phyloP scores from a whole-genome alignment of 495 filamentous ascomycete species.

The Hypomontagnella submonticulosa region DNA sequence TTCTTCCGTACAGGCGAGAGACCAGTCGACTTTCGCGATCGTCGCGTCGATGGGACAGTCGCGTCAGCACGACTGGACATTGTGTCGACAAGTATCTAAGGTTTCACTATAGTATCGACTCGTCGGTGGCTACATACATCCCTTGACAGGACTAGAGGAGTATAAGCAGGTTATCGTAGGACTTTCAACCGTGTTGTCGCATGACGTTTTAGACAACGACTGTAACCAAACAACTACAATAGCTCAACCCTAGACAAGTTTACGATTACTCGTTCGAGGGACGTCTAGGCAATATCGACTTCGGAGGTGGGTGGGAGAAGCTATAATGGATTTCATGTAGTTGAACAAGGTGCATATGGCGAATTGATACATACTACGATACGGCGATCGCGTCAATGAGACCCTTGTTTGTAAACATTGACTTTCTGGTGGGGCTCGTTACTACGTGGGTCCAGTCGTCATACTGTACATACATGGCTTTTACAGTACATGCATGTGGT shows the following conservation, averaged over 20 bases:
- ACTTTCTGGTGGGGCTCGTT: conserved; percentile 24
- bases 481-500: no score
- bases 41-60: conserved; percentile 64
- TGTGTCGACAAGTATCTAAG: conserved; percentile 19
- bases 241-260: not conserved
- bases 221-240: not conserved
- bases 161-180: not conserved
- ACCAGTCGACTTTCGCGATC: conserved; percentile 82
- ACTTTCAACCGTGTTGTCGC: conserved; percentile 21
- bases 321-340: conserved; percentile 14
- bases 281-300: conserved; percentile 4
- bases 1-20: conserved; percentile 64
- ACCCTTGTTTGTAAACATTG: conserved; percentile 49
- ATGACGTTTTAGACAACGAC: conserved; percentile 1
- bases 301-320: not conserved
- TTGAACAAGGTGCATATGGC: not conserved
- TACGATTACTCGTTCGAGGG: not conserved
- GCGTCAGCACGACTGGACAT: conserved; percentile 61
- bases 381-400: conserved; percentile 40
- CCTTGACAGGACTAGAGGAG: no score
- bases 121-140: not conserved
- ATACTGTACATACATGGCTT: no score
- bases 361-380: not conserved
- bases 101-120: conserved; percentile 6
- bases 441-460: no score